Evolutionary conservation across 257 asterid species (phyloP), one percentile per base, ranked within the genome.

Genomic region (Henckelia pumila): DNA sequence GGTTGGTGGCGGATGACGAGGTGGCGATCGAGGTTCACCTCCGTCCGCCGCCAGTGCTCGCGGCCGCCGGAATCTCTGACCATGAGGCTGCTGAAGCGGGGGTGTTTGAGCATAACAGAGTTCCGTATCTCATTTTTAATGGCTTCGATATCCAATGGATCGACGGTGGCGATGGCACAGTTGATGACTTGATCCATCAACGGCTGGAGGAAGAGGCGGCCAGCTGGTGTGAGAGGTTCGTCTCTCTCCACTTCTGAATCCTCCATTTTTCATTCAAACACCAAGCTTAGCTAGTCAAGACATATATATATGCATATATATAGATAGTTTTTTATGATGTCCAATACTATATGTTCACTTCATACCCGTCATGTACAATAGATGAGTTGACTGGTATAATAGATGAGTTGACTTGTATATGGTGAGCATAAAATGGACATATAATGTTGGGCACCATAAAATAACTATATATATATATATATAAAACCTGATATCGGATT

Each of bases 171-270:
- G 70, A 88, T 22, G 73, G 73, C 75, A 63, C 85, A 77, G 84
- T 64, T 68, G 69, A 88, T 81, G 40, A 88, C 50, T 73, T 86
- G 95, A 59, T 82, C 72, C 78, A 81, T 55, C 13, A 6, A 76
- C 32, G 88, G 88, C 68, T 77, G 86, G 61, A 82, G 56, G 69
- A 88, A 86, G 64, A 87, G 76, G 55, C 96, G 85, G 61, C 95
- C 97, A 33, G 88, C 86, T 11, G 97, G 97, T 16, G 92, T 87
- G 5, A 90, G 70, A 3, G 97, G 97, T 61, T 88, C 79, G 63
- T 85, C 93, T 32, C 59, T 29, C 65, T 73, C 89, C 35, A 13
- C 4, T 16, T 47, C 25, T 2, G 55, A 20, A 33, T 17, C 61
- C 59, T 21, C 81, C 81, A 71, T 70, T 16, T 47, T 47, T 47